Percentiles rank a stretch among this genome's conserved stretches.
phyloP scores from a whole-genome alignment of 805 yeast genomes.

The Diddensiella santjacobensis region DNA sequence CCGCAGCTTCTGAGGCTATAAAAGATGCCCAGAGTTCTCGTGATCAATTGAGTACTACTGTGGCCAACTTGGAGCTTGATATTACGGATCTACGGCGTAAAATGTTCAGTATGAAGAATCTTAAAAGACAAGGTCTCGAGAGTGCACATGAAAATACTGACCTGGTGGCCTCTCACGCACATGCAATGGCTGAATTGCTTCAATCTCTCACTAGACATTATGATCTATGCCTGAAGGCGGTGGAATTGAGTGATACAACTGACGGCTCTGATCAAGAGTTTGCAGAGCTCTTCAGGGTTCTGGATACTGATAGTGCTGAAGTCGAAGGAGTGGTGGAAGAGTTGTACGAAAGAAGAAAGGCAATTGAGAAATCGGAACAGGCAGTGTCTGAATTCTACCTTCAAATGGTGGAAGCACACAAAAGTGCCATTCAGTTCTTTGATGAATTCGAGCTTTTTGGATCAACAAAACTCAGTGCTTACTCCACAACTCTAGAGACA shows the following conservation, averaged over 20 bases:
- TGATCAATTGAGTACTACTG: constrained; percentile 24
- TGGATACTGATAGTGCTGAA: constrained; percentile 36
- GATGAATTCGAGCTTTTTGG: constrained; percentile 23
- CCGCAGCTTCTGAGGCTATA: constrained; percentile 31
- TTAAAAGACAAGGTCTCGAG: constrained; percentile 26
- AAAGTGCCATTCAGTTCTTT: constrained; percentile 17
- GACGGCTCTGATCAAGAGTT: constrained; percentile 37
- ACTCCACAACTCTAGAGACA: constrained; percentile 22
- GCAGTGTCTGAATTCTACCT: constrained; percentile 21
- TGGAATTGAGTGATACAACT: constrained; percentile 34
- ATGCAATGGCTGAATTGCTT: constrained; percentile 64
- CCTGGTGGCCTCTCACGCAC: constrained; percentile 42
- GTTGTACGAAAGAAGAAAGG: constrained; percentile 22
- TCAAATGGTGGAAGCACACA: constrained; percentile 29
- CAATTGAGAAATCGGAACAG: constrained; percentile 19
- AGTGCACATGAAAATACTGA: constrained; percentile 25
- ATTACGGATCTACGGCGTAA: constrained; percentile 10
- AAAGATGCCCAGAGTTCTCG: constrained; percentile 29
- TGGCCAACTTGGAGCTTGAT: constrained; percentile 26
- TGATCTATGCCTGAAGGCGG: constrained; percentile 65
- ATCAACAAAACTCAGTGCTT: constrained; percentile 15
- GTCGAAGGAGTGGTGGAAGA: constrained; percentile 31
- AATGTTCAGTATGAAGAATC: constrained; percentile 19
- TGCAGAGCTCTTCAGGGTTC: constrained; percentile 53
- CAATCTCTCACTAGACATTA: constrained; percentile 75